A percentile compares a stretch with the other conserved stretches of the same genome.
phyloP scores from a whole-genome alignment of 129 eudicot genomes.

The Chrysanthemum lavandulifolium region DNA sequence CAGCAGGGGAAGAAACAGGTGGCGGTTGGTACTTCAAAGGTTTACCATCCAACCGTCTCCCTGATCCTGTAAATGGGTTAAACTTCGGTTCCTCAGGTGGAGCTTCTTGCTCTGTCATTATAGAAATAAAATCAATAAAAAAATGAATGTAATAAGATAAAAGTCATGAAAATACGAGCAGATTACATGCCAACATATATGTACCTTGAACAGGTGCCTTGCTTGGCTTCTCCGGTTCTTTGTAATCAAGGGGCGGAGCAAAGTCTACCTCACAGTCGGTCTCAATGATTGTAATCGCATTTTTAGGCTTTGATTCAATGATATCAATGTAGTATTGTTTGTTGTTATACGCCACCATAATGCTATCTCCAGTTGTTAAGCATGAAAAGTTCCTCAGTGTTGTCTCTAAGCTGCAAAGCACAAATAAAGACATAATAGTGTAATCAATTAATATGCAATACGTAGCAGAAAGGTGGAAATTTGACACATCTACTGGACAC shows the following conservation, averaged over 20 bases:
- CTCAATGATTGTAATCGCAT: slow-evolving; percentile 79
- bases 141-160: not conserved
- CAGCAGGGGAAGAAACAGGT: slow-evolving; percentile 48
- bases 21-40: slow-evolving; percentile 49
- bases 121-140: not conserved
- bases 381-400: slow-evolving; percentile 90
- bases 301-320: slow-evolving; percentile 74
- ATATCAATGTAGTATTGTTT: slow-evolving; percentile 85
- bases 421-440: not conserved
- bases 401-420: slow-evolving; percentile 72
- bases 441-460: not conserved
- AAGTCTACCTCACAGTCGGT: slow-evolving; percentile 98
- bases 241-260: slow-evolving; percentile 93
- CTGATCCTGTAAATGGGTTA: slow-evolving; percentile 77
- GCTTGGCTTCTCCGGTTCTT: slow-evolving; percentile 75
- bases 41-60: slow-evolving; percentile 81
- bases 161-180: not conserved
- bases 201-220: slow-evolving; percentile 61
- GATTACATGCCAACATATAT: not conserved
- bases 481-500: no score
- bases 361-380: slow-evolving; percentile 89
- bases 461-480: not conserved
- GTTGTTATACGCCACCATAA: slow-evolving; percentile 90
- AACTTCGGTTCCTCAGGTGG: slow-evolving; percentile 73
- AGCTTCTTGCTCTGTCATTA: slow-evolving; percentile 44